Evolutionary conservation across 2,329 filamentous ascomycete genomes (phyloP), one percentile per base, ranked within the genome.

Genomic region (Madurella fahalii): DNA sequence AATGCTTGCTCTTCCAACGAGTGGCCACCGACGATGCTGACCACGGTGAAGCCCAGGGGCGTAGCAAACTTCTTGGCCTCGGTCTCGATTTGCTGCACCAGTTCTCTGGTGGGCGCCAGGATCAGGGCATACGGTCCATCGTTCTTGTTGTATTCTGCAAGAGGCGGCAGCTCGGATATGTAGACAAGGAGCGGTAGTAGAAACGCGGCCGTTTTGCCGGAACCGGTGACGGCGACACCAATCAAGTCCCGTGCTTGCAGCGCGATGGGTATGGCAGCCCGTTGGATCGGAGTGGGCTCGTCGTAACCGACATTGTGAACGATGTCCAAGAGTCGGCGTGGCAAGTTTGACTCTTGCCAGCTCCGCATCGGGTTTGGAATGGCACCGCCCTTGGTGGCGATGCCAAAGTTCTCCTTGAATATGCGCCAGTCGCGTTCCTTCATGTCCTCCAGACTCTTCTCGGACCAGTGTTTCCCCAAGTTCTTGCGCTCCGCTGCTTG

Each of bases 331-430:
- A 99, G 73, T 1, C 84, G 80, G 57, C 82, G 79, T 2, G 94
- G 92, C 40, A 99, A 77, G 5, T 79, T 80, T 3, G 92, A 95
- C 71, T 99, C 94, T 45, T 81, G 69, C 94, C 94, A 99, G 63
- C 80, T 90, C 47, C 94, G 90, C 92, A 99, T 97, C 0, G 94
- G 94, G 65, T 97, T 93, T 1, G 94, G 94, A 53, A 97, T 90
- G 25, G 81, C 80, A 42, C 93, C 93, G 54, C 94, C 94, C 71
- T 96, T 97, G 9, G 91, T 96, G 40, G 87, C 81, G 68, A 99
- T 99, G 64, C 94, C 95, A 75, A 96, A 97, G 72, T 99, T 92
- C 71, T 97, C 94, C 74, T 97, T 99, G 84, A 99, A 96, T 64
- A 99, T 97, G 68, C 94, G 89, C 94, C 94, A 99, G 72, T 99